Base-by-base conservation (phyloP, 2,329 filamentous ascomycete genomes). In the Amphichorda felina region DNA sequence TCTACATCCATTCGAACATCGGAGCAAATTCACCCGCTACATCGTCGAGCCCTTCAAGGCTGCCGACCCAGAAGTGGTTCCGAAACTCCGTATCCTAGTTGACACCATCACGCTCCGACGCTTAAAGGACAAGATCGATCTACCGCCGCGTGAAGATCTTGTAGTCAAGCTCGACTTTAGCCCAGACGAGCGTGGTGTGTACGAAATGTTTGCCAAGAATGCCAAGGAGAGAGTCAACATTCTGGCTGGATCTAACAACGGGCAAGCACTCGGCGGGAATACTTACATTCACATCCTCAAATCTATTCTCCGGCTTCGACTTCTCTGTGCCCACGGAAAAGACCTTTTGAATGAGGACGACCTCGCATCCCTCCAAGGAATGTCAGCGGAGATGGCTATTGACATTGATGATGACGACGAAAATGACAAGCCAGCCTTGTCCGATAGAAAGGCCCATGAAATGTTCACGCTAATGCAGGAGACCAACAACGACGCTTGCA, bases 281-380 rank as follows among this genome's bases (percentile, higher is more conserved):
- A 82, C 83, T n/a, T 95, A 94, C 50, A 88, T 91, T 32, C 85
- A 94, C 47, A 91, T 98, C 32, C 61, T 98, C 41, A 88, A 91
- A 44, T 84, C 86, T 4, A 94, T 98, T 50, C 71, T 93, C 44
- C 81, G 89, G 21, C 72, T 98, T 14, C 83, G 91, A 8, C 70
- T 94, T 28, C 82, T 96, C 35, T 95, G 88, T 51, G 91, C 88
- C 1, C 89, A 95, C 53, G 91, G 91, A n/a, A 82, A 82, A 43
- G 89, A 96, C 40, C 71, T 98, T 7, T 69, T 98, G 3, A 84
- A 79, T 38, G 77, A 88, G 25, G 81, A 89, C 15, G 89, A 96
- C 48, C 63, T 94, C 31, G 77, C 81, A 44, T 68, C 82, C 4
- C 75, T 89, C 34, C 81, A 87, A 50, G 89, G 88, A 17, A 71